Base-by-base conservation (phyloP, 441 rosid genomes). In the Adansonia rubrostipa region DNA sequence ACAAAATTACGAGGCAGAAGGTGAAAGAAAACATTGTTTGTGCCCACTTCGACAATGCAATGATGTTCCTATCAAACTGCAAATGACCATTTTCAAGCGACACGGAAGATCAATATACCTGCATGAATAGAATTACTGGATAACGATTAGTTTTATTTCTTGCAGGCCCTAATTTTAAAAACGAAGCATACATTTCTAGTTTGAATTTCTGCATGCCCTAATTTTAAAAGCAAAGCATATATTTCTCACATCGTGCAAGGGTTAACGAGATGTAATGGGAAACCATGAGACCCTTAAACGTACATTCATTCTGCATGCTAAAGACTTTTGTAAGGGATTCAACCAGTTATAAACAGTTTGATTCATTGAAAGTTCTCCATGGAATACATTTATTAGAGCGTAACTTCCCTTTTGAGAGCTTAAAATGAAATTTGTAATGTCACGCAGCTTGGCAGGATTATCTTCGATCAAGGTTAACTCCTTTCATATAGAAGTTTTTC, bases 81-180 rank as follows among this genome's bases (percentile, higher is more conserved):
- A 50, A 14, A 48, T 3, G 8, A 44, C 62, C 36, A 11, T 69
- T 47, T 58, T 85, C 83, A 84, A 56, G 82, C 75, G 61, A 85
- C 60, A 61, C 10, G 79, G 73, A 44, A 62, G 50, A 84, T 60
- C 81, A 87, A 68, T 54, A 87, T 63, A 79, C 87, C 92, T 85
- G 88, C 81, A 79, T 15, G 68, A 57, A 56, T 22, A 62, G 20
- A 11, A 14, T 20, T 57, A 51, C 42, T 2, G 9, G 42, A 33
- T 64, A 58, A 5, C 14, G 67, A 42, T 66, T 42, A 42, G 48
- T 66, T 66, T 58, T 20, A 13, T 20, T 61, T 57, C 76, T 13
- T 9, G 24, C 19, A 17, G 36, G 15, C 36, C 19, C 0, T n/a
- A 9, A 56, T 42, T 45, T 58, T 40, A 17, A 66, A 64, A 36